These are phyloP conservation scores for Sporobolomyces roseus DNA, from an alignment of 768 basidiomycete genomes.

Conservation along the genomic window DNA sequence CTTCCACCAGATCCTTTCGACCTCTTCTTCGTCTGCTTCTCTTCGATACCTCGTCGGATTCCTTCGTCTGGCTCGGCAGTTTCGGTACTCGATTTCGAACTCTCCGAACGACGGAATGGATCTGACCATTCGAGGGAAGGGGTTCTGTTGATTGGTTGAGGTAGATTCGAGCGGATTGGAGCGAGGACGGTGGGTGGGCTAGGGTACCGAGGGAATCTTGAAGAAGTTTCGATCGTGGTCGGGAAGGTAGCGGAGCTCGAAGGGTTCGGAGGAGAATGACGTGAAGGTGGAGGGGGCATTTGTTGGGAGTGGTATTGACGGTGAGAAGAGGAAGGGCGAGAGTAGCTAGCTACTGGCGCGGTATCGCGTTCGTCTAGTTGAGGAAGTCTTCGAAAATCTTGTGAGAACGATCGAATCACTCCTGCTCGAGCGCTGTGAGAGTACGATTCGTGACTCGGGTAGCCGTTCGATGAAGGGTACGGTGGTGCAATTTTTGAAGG, in stretches of 20 bases:
- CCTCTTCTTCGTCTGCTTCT: background rate
- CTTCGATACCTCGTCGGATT: no score
- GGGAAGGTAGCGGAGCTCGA: background rate
- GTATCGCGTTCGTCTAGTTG: constrained; percentile 1
- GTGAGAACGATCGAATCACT: background rate
- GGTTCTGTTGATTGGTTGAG: background rate
- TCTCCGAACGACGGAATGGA: no score
- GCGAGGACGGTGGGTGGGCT: constrained; percentile 17
- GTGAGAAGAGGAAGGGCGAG: background rate
- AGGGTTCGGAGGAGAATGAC: background rate
- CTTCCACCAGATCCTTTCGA: background rate
- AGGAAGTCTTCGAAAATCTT: background rate
- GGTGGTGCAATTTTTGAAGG: background rate
- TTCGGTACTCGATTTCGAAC: no score
- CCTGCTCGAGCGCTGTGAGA: background rate
- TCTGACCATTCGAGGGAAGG: background rate
- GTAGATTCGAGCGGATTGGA: constrained; percentile 5
- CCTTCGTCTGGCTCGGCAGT: no score
- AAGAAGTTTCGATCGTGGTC: background rate
- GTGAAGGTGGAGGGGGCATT: background rate
- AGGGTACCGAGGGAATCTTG: background rate
- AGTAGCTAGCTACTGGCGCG: background rate
- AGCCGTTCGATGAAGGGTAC: no score
- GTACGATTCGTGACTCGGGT: no score
- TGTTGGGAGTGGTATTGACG: background rate